A percentile compares a stretch with the other conserved stretches of the same genome.
phyloP scores from a whole-genome alignment of 2,329 filamentous ascomycete genomes.

The Macrophomina pseudophaseolina region DNA sequence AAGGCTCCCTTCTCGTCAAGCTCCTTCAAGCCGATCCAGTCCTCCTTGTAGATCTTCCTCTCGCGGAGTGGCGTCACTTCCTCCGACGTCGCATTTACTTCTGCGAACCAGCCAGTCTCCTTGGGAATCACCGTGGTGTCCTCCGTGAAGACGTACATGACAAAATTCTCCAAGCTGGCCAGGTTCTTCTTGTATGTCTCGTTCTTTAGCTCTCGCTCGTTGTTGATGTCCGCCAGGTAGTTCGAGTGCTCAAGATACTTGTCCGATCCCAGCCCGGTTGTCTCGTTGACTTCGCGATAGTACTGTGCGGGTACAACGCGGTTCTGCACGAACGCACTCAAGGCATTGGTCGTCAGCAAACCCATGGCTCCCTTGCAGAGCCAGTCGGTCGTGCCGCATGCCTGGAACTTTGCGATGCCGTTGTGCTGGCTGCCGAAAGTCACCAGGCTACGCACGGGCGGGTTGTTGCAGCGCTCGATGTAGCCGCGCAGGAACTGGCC shows the following conservation, averaged over 20 bases:
- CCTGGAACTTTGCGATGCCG: constrained; percentile 83
- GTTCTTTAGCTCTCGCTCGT: constrained; percentile 81
- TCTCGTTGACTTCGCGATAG: constrained; percentile 71
- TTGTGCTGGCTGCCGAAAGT: constrained; percentile 94
- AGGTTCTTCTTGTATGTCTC: constrained; percentile 74
- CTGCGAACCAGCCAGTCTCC: constrained; percentile 88
- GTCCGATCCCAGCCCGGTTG: constrained; percentile 59
- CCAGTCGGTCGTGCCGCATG: constrained; percentile 74
- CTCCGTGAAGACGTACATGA: constrained; percentile 87
- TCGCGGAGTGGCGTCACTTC: constrained; percentile 71
- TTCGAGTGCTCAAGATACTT: constrained; percentile 80
- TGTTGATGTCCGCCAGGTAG: constrained; percentile 95
- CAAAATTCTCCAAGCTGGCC: constrained; percentile 72
- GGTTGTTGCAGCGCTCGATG: constrained; percentile 81
- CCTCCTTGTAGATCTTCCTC: constrained; percentile 78
- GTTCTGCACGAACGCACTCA: constrained; percentile 77
- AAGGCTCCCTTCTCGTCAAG: constrained; percentile 81
- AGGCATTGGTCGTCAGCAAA: constrained; percentile 79
- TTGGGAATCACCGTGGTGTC: constrained; percentile 88
- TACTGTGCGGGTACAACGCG: constrained; percentile 93
- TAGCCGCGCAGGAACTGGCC: constrained; percentile 95
- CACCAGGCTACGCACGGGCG: constrained; percentile 76
- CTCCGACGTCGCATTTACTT: constrained; percentile 72
- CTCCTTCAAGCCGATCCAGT: constrained; percentile 86
- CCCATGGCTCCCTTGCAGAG: constrained; percentile 81